phyloP scores from a whole-genome alignment of 805 yeast genomes.

The Starmerella kuoi region DNA sequence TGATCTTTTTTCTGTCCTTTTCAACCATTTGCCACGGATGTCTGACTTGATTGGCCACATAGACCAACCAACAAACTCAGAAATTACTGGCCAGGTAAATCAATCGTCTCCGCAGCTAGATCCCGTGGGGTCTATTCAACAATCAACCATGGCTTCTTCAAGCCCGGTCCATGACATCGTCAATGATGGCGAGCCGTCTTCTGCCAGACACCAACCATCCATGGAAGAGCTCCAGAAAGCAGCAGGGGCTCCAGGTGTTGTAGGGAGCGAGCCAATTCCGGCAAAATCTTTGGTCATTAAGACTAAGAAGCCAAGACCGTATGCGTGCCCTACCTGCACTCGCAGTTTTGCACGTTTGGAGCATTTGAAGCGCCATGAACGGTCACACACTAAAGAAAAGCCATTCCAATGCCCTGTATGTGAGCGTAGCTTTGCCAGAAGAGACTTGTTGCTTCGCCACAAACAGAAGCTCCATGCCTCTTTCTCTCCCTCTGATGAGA shows the following conservation, averaged over 20 bases:
- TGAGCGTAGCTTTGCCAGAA: slow-evolving; percentile 87
- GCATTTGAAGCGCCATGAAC: slow-evolving; percentile 84
- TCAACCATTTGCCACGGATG: no score
- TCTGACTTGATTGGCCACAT: no score
- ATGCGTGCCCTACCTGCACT: slow-evolving; percentile 78
- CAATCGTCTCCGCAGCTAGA: no score
- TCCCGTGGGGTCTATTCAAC: no score
- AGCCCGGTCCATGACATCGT: no score
- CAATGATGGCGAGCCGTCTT: no score
- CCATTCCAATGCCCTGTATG: slow-evolving; percentile 95
- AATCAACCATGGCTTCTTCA: no score
- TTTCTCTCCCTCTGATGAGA: slow-evolving; percentile 23
- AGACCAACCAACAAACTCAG: no score
- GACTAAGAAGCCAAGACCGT: slow-evolving; percentile 91
- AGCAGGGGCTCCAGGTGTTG: slow-evolving; percentile 16
- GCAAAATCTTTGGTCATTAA: slow-evolving; percentile 71
- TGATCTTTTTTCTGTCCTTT: no score
- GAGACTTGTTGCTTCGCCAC: slow-evolving; percentile 64
- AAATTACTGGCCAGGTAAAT: no score
- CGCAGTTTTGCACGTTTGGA: slow-evolving; percentile 92
- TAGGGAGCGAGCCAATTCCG: slow-evolving; percentile 56
- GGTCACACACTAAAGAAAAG: slow-evolving; percentile 90
- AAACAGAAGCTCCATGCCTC: slow-evolving; percentile 75
- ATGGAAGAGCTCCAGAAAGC: slow-evolving; percentile 6
- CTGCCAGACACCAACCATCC: no score